Evolutionary conservation across 164 flowering plant genomes (phyloP).

Genomic region (Dillenia suffruticosa): DNA sequence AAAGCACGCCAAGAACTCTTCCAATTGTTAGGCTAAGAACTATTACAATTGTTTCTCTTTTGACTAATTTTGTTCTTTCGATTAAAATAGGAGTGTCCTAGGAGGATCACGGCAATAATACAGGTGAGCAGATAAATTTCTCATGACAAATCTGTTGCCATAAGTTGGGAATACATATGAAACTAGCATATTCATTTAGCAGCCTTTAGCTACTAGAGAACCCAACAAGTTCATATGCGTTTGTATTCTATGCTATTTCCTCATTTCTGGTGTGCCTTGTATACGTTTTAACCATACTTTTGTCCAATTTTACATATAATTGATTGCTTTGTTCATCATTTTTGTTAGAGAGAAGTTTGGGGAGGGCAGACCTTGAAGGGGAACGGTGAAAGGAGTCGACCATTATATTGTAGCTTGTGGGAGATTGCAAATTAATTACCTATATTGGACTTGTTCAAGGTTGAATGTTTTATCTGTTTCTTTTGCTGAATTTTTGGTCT

Average conservation of each 20-base stretch:
- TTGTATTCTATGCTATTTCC: neutral
- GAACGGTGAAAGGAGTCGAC: too few species aligned
- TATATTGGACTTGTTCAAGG: too few species aligned
- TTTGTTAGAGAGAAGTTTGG: slow-evolving; percentile 22
- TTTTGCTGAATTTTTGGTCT: too few species aligned
- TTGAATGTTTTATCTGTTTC: too few species aligned
- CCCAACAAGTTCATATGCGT: neutral
- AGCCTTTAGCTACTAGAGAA: neutral
- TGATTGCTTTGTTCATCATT: too few species aligned
- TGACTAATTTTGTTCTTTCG: slow-evolving; percentile 4
- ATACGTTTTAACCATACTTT: neutral
- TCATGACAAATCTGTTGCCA: neutral
- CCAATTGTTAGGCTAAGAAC: neutral
- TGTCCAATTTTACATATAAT: neutral
- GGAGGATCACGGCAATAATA: slow-evolving; percentile 54
- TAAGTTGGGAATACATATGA: neutral
- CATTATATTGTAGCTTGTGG: too few species aligned
- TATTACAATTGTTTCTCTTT: neutral
- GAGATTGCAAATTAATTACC: too few species aligned
- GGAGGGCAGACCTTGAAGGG: slow-evolving; percentile 41
- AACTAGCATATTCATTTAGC: neutral
- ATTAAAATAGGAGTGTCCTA: slow-evolving; percentile 47
- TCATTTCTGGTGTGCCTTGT: neutral
- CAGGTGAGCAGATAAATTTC: slow-evolving; percentile 37
- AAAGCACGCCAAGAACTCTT: neutral